Evolutionary conservation across 2,329 filamentous ascomycete species (phyloP), one percentile per base, ranked within the genome.

Genomic region (Pestalotiopsis fici): DNA sequence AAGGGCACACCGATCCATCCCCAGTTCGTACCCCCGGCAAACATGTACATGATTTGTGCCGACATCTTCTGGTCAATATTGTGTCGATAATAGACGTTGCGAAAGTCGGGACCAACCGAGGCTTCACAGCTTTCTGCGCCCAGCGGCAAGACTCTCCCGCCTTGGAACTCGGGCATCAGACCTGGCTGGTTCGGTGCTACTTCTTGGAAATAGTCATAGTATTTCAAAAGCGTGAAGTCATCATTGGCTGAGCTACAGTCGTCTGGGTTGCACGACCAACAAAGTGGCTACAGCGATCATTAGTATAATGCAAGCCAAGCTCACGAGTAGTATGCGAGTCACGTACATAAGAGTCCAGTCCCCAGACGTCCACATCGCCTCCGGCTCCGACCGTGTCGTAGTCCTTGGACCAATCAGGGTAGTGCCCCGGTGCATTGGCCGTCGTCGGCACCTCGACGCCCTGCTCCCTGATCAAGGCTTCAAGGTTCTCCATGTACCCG

Each of bases 1-100:
- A 88, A 90, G 11, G 90, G 85, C 71, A 93, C 88, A 0, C 92
- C 91, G 4, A 93, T 78, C 69, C 94, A 94, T 0, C 93, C 93
- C 93, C 92, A 95, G 75, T 95, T 96, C 0, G 93, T 95, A 6
- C 93, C 93, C 18, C 93, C 93, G 71, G 86, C 93, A 1, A 86
- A 27, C 55, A 59, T 59, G 23, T 59, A 59, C 23, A 59, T 27
- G 25, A 59, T 59, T 21, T 59, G 55, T 1, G 55, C 55, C 28
- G 55, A 27, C 21, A 59, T 27, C 55, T 31, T 27, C 3, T 59
- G 55, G 28, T 59, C 55, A 21, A 59, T 31, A 21, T 59, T 59
- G 23, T 59, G 55, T 15, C 55, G 55, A 21, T 59, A 31, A 23
- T 59, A 59, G 15, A 28, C 25, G 23, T 59, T 59, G 23, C 55